Conservation (phyloP, 78 protist species). For the Polysphondylium violaceum region DNA sequence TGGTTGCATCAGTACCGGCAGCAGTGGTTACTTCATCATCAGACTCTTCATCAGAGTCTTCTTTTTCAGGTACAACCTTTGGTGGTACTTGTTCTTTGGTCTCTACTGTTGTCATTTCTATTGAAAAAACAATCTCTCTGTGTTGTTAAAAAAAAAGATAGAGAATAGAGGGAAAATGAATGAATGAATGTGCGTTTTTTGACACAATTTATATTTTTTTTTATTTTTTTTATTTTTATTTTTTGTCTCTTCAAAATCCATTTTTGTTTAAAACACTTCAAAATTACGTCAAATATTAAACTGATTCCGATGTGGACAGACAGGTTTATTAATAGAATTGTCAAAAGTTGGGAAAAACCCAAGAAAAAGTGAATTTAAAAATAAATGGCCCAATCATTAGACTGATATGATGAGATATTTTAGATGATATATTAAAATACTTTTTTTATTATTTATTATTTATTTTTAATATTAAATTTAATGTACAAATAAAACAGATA, state of each 20-base stretch:
- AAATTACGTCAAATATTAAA: no score
- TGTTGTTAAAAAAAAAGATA: no score
- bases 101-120: background rate
- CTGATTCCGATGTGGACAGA: no score
- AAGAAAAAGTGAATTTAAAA: no score
- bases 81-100: background rate
- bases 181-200: no score
- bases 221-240: background rate
- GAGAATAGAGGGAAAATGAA: no score
- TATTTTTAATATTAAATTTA: background rate
- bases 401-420: background rate
- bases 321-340: no score
- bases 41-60: conserved; percentile 16
- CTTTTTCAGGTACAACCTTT: conserved; percentile 5
- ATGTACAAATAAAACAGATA: conserved; percentile 58
- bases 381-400: no score
- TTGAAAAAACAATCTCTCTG: no score
- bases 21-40: conserved; percentile 16
- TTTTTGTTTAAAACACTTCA: no score
- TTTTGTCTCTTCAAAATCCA: no score
- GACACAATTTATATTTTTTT: background rate
- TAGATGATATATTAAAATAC: background rate
- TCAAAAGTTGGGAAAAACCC: no score
- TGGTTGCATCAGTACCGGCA: background rate
- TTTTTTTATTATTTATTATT: background rate